phyloP scores from a whole-genome alignment of 768 basidiomycete genomes.

The Termitomyces sp. region DNA sequence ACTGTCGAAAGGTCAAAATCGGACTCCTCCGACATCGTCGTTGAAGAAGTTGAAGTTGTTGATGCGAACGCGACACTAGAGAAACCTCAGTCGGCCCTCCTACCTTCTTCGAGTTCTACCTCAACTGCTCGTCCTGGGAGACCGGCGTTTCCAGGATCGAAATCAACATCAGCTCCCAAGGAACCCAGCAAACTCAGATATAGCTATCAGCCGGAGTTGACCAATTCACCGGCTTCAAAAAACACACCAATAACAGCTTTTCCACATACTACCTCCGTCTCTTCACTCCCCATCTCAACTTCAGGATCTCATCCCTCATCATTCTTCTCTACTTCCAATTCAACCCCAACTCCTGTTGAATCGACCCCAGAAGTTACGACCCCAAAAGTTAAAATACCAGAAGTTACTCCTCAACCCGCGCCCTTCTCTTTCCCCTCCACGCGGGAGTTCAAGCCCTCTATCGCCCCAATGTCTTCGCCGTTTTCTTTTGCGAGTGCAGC shows the following conservation, averaged over 20 bases:
- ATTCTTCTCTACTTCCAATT: neutral
- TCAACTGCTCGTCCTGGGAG: slow-evolving; percentile 16
- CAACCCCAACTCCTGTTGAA: neutral
- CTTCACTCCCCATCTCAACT: neutral
- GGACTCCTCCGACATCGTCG: slow-evolving; percentile 16
- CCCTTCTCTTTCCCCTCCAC: neutral
- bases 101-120: slow-evolving; percentile 3
- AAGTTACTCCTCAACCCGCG: neutral
- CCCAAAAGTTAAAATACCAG: neutral
- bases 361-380: neutral
- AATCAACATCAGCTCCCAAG: slow-evolving; percentile 55
- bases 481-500: neutral
- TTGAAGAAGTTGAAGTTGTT: slow-evolving; percentile 30
- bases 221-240: slow-evolving; percentile 17
- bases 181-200: slow-evolving; percentile 77
- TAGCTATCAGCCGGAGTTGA: slow-evolving; percentile 57
- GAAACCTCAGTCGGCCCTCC: slow-evolving; percentile 9
- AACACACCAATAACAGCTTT: neutral
- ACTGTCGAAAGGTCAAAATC: slow-evolving; percentile 8
- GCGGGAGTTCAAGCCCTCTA: neutral
- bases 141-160: slow-evolving; percentile 28
- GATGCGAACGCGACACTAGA: slow-evolving; percentile 15
- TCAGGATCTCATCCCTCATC: neutral
- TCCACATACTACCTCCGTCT: neutral
- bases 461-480: neutral